Conservation (phyloP, 352 stramenopile species). For the Thalassiosira hispida region DNA sequence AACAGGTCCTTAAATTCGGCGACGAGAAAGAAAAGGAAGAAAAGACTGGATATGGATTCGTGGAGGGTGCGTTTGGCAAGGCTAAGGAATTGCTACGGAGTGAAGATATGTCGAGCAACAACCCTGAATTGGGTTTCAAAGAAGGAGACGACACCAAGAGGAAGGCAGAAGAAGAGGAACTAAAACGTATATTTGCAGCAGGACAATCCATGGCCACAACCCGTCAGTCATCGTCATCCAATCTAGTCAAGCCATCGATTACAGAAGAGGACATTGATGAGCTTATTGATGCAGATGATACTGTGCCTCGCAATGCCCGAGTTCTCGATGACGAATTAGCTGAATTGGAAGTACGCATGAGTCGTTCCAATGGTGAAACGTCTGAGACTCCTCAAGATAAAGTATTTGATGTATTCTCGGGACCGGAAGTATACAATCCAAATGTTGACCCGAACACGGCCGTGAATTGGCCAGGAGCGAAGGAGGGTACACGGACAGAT, state of each 20-base stretch:
- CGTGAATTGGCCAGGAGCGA: conserved; percentile 79
- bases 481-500: conserved; percentile 63
- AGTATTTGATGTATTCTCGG: conserved; percentile 81
- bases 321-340: conserved; percentile 78
- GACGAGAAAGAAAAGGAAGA: conserved; percentile 72
- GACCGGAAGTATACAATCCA: conserved; percentile 77
- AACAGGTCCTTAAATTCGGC: conserved; percentile 74
- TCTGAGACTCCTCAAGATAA: conserved; percentile 56
- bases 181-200: conserved; percentile 75
- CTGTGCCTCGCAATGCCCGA: conserved; percentile 69
- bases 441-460: conserved; percentile 76
- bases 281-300: conserved; percentile 73
- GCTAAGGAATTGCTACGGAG: conserved; percentile 73
- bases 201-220: conserved; percentile 59
- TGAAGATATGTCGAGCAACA: conserved; percentile 7
- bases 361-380: conserved; percentile 60
- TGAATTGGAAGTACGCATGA: conserved; percentile 75
- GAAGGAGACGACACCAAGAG: conserved; percentile 26
- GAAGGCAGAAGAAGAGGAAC: conserved; percentile 64
- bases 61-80: conserved; percentile 75
- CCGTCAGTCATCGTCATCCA: conserved; percentile 8
- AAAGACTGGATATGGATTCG: conserved; percentile 69
- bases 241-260: conserved; percentile 39
- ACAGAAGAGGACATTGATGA: conserved; percentile 68
- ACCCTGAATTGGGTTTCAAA: conserved; percentile 25